Evolutionary conservation across 1,284 basidiomycete species (phyloP).

Genomic region (Crepidotus sp.): DNA sequence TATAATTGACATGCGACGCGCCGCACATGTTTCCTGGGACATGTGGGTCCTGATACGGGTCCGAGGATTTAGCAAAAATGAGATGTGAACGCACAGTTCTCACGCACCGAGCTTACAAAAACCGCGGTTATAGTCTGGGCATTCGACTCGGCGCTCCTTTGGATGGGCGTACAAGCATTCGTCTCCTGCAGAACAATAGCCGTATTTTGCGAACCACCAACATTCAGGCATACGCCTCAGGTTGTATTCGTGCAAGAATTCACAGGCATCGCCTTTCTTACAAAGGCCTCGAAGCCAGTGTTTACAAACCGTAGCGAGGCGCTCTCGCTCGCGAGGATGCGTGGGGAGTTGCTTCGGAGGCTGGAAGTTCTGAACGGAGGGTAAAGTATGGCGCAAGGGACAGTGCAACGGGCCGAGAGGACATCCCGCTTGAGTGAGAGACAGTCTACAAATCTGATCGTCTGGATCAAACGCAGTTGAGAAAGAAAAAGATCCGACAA

Average conservation of each 20-base stretch:
- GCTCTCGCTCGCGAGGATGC: slow-evolving; percentile 78
- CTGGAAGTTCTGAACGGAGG: slow-evolving; percentile 81
- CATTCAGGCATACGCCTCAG: slow-evolving; percentile 98
- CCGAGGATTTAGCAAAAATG: slow-evolving; percentile 12
- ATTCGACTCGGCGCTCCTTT: slow-evolving; percentile 89
- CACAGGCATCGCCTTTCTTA: slow-evolving; percentile 97
- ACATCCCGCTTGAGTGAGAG: slow-evolving; percentile 74
- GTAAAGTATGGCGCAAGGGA: slow-evolving; percentile 83
- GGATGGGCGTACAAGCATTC: slow-evolving; percentile 98
- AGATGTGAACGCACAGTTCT: background rate
- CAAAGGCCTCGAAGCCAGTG: slow-evolving; percentile 98
- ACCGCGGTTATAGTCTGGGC: slow-evolving; percentile 91
- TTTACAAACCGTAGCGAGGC: slow-evolving; percentile 94
- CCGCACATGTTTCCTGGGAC: slow-evolving; percentile 89
- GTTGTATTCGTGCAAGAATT: slow-evolving; percentile 99
- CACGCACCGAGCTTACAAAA: slow-evolving; percentile 85
- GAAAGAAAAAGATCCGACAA: slow-evolving; percentile 12
- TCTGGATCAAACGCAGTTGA: slow-evolving; percentile 39
- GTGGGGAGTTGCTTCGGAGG: slow-evolving; percentile 73
- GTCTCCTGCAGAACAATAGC: slow-evolving; percentile 96
- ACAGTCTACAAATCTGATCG: slow-evolving; percentile 84
- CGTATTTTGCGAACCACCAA: slow-evolving; percentile 97
- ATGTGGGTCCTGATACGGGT: slow-evolving; percentile 61
- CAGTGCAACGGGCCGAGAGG: slow-evolving; percentile 83
- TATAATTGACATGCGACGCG: slow-evolving; percentile 88